A percentile compares a stretch with the other conserved stretches of the same genome.
Evolutionary conservation across 306 rosid genomes (phyloP).

Genomic region (Acacia confusa): DNA sequence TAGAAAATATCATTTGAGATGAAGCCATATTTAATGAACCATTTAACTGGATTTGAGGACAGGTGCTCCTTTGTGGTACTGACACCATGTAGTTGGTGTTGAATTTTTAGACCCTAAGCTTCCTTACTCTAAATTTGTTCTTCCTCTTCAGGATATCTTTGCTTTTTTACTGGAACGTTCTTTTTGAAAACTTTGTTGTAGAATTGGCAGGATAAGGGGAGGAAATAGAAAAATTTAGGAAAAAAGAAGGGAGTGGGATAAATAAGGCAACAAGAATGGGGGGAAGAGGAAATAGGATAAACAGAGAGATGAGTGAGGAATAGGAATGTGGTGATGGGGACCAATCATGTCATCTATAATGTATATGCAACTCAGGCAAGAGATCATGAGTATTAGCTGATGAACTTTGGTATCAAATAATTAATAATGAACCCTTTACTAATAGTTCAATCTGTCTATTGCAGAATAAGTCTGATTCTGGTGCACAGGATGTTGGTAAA

Average conservation of each 20-base stretch:
- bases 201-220: background rate
- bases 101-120: background rate
- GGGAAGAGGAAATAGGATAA: background rate
- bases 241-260: background rate
- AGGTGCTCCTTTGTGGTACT: background rate
- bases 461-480: constrained; percentile 50
- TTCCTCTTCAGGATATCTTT: background rate
- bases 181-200: background rate
- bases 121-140: background rate
- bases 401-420: constrained; percentile 15
- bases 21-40: background rate
- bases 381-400: constrained; percentile 1
- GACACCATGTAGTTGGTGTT: background rate
- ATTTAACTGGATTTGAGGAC: background rate
- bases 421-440: background rate
- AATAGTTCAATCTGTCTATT: constrained; percentile 24
- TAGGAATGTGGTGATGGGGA: background rate
- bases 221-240: background rate
- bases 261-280: background rate
- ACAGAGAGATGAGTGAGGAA: background rate
- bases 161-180: background rate
- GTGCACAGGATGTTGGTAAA: constrained; percentile 46
- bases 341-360: background rate
- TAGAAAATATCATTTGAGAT: background rate
- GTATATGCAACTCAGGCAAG: background rate